Evolutionary conservation across 331 rosid species (phyloP).

Genomic region (Ulmus americana): DNA sequence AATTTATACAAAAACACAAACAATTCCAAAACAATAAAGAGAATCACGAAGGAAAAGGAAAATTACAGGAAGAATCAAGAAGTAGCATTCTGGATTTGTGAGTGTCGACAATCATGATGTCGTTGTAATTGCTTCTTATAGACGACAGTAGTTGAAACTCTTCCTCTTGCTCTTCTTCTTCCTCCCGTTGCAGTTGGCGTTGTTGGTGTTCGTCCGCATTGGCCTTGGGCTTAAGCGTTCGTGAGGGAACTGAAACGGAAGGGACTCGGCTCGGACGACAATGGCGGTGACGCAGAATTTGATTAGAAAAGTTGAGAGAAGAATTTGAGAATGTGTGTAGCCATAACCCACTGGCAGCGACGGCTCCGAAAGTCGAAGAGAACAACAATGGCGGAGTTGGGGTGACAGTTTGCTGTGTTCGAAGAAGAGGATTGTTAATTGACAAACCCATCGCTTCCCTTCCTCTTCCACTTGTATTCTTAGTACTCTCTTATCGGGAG

Average conservation of each 20-base stretch:
- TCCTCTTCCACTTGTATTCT: neutral
- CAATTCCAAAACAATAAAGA: neutral
- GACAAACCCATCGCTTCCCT: conserved; percentile 1
- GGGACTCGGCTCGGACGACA: neutral
- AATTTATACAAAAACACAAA: neutral
- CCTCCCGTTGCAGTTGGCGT: conserved; percentile 15
- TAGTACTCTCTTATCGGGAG: neutral
- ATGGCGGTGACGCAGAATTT: neutral
- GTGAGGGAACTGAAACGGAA: neutral
- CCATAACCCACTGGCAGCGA: neutral
- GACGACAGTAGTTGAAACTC: conserved; percentile 41
- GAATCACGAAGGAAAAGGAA: neutral
- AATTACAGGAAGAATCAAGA: conserved; percentile 65
- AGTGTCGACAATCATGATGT: conserved; percentile 60
- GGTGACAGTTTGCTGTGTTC: neutral
- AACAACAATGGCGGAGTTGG: neutral
- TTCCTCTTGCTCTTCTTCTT: conserved; percentile 50
- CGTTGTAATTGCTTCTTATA: conserved; percentile 51
- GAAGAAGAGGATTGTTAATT: neutral
- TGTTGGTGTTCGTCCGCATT: neutral
- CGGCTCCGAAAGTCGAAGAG: neutral
- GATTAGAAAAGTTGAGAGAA: neutral
- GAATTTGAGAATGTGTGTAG: neutral
- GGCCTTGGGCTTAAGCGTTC: neutral
- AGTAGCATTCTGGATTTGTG: conserved; percentile 65